Percentiles rank a stretch among this genome's conserved stretches.
These are phyloP conservation scores for Aspergillus carlsbadensis DNA, from an alignment of 495 filamentous ascomycete species.

Conservation along the genomic window DNA sequence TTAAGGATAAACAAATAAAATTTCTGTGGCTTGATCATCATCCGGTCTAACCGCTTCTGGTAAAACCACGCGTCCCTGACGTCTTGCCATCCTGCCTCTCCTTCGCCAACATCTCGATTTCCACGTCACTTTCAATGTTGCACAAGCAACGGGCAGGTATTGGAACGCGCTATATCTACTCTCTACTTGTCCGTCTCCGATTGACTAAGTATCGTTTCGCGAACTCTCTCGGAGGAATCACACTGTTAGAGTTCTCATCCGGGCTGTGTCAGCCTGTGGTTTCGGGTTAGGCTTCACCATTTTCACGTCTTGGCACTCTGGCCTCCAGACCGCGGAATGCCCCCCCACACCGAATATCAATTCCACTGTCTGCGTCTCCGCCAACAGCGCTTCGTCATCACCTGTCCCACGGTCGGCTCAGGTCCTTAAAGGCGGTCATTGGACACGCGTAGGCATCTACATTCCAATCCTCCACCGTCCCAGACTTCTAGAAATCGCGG, in stretches of 20 bases:
- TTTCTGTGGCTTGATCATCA: slow-evolving; percentile 11
- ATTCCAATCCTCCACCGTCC: slow-evolving; percentile 33
- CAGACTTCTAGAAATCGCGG: neutral
- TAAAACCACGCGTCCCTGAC: slow-evolving; percentile 14
- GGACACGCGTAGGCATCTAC: slow-evolving; percentile 52
- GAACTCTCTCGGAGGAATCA: neutral
- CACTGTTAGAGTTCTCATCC: neutral
- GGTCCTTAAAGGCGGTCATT: too few species aligned
- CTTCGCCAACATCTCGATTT: neutral
- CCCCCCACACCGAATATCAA: neutral
- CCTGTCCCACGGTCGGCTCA: too few species aligned
- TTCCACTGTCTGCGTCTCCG: neutral
- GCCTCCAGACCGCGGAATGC: neutral
- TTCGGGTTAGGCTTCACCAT: slow-evolving; percentile 9
- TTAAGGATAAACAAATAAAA: neutral
- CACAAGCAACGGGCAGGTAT: too few species aligned
- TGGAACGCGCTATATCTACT: too few species aligned
- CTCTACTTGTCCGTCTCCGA: too few species aligned
- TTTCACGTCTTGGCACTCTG: slow-evolving; percentile 7
- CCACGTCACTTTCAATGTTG: too few species aligned
- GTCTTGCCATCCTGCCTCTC: neutral
- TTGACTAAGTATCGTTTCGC: neutral
- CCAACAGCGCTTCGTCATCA: neutral
- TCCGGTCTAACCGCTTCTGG: slow-evolving; percentile 11
- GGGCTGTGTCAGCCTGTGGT: neutral